phyloP scores from a whole-genome alignment of 768 basidiomycete species.

The Inosperma sp. region DNA sequence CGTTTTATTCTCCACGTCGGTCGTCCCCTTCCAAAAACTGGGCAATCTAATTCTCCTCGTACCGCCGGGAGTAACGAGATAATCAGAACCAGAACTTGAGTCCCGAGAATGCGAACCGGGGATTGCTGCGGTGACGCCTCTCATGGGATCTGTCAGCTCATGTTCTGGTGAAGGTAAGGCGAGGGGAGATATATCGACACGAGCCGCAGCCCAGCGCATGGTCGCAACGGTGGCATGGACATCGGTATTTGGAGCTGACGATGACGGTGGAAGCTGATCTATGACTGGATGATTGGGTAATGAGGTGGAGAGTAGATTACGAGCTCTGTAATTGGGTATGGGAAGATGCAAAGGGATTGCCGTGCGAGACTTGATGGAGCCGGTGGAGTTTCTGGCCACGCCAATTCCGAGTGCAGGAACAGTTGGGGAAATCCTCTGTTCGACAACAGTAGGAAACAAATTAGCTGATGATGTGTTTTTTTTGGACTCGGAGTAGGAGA shows the following conservation, averaged over 20 bases:
- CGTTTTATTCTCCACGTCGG: conserved; percentile 48
- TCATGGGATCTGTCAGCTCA: conserved; percentile 88
- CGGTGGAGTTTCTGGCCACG: conserved; percentile 6
- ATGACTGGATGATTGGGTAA: conserved; percentile 16
- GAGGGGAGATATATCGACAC: conserved; percentile 80
- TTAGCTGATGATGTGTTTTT: conserved; percentile 1
- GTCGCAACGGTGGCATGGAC: conserved; percentile 70
- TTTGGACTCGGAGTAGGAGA: conserved; percentile 25
- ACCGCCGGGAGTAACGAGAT: conserved; percentile 43
- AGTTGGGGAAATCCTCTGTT: conserved; percentile 6
- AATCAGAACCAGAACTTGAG: conserved; percentile 19
- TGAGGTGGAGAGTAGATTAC: conserved; percentile 30
- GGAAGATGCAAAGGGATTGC: conserved; percentile 22
- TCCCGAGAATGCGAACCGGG: conserved; percentile 53
- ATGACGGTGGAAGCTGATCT: conserved; percentile 17
- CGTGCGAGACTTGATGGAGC: conserved; percentile 22
- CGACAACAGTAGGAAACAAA: neutral
- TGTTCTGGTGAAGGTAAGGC: conserved; percentile 88
- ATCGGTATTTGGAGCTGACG: conserved; percentile 40
- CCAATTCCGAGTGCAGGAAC: neutral
- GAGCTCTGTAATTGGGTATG: conserved; percentile 29
- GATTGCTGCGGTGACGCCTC: conserved; percentile 61
- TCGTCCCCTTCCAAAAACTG: conserved; percentile 77
- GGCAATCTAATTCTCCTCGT: conserved; percentile 54
- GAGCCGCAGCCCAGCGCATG: conserved; percentile 80